These are phyloP conservation scores for Psilocybe tampanensis DNA, from an alignment of 768 basidiomycete species.

Conservation along the genomic window DNA sequence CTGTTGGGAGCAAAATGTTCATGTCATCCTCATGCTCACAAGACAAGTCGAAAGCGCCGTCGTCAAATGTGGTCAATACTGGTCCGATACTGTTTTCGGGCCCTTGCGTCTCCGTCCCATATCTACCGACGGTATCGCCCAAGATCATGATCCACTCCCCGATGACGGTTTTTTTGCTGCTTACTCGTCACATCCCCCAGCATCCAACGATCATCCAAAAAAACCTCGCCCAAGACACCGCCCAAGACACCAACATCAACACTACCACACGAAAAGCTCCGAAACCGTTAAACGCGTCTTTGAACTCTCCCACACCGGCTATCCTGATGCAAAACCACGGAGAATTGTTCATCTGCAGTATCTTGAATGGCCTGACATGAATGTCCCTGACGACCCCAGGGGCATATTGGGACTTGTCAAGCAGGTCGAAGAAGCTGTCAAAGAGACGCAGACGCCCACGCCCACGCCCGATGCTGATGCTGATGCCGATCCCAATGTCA, in stretches of 20 bases:
- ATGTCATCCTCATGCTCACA: constrained; percentile 96
- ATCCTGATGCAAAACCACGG: constrained; percentile 63
- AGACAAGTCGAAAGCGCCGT: constrained; percentile 86
- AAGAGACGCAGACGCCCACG: constrained; percentile 30
- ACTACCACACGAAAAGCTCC: constrained; percentile 22
- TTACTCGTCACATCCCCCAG: constrained; percentile 8
- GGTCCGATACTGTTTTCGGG: constrained; percentile 73
- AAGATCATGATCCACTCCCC: constrained; percentile 24
- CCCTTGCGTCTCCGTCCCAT: constrained; percentile 61
- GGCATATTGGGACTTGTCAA: constrained; percentile 75
- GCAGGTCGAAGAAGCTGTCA: constrained; percentile 58
- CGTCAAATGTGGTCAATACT: constrained; percentile 92
- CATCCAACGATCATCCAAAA: constrained; percentile 1
- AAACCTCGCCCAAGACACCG: constrained; percentile 19
- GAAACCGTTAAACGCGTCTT: constrained; percentile 64
- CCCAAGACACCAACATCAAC: constrained; percentile 23
- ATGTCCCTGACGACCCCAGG: constrained; percentile 84
- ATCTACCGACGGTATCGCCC: constrained; percentile 34
- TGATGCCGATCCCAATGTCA: no score
- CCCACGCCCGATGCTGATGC: background rate
- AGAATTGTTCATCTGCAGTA: constrained; percentile 88
- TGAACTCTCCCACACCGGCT: constrained; percentile 61
- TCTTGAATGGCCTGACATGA: constrained; percentile 95
- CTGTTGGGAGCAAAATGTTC: constrained; percentile 93
- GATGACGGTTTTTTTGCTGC: constrained; percentile 38